Percentiles rank a stretch among this genome's conserved stretches.
Conservation (phyloP, 495 filamentous ascomycete species). For the Penicillium silybi region DNA sequence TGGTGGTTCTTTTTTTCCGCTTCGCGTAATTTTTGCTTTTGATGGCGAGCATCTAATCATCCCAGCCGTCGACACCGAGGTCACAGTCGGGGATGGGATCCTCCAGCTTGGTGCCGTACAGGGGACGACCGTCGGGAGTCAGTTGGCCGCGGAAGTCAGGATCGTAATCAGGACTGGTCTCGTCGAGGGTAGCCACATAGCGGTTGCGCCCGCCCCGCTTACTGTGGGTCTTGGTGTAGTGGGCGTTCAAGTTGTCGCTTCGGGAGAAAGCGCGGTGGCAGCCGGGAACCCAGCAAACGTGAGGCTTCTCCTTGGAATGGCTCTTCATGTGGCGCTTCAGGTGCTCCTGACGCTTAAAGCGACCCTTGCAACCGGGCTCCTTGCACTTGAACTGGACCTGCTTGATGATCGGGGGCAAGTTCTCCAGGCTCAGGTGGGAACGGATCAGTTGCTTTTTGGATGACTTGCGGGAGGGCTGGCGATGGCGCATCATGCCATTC, state of each 20-base stretch:
- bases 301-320: slow-evolving; percentile 54
- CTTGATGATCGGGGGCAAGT: slow-evolving; percentile 38
- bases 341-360: slow-evolving; percentile 61
- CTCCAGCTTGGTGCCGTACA: slow-evolving; percentile 39
- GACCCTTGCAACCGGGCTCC: slow-evolving; percentile 43
- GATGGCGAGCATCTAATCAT: slow-evolving; percentile 18
- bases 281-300: slow-evolving; percentile 45
- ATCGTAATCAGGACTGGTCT: slow-evolving; percentile 41
- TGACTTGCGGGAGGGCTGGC: slow-evolving; percentile 33
- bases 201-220: slow-evolving; percentile 46
- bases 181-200: slow-evolving; percentile 46
- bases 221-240: slow-evolving; percentile 49
- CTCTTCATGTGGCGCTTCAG: slow-evolving; percentile 61
- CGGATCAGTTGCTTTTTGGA: slow-evolving; percentile 38
- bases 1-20: slow-evolving; percentile 13
- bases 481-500: slow-evolving; percentile 34
- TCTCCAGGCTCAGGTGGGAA: slow-evolving; percentile 39
- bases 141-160: slow-evolving; percentile 47
- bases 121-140: slow-evolving; percentile 40
- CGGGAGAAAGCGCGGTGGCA: slow-evolving; percentile 44
- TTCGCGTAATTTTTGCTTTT: slow-evolving; percentile 11
- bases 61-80: slow-evolving; percentile 34
- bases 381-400: slow-evolving; percentile 49
- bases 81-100: slow-evolving; percentile 35
- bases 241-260: slow-evolving; percentile 48